phyloP scores from a whole-genome alignment of 306 rosid species.

The Medicago ruthenica region DNA sequence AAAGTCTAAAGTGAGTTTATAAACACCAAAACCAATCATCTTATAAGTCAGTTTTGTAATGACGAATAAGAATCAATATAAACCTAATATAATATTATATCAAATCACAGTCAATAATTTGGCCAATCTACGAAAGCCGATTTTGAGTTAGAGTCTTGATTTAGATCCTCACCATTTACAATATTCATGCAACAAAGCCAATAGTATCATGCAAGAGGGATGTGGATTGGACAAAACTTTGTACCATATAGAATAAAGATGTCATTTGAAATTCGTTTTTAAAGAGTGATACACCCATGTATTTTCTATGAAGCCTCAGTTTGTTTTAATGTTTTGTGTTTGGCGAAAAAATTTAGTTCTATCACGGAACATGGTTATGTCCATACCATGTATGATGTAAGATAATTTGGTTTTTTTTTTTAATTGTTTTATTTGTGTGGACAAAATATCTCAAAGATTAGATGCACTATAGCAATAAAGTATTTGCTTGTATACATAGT shows the following conservation, averaged over 20 bases:
- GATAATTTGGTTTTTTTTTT: slow-evolving; percentile 20
- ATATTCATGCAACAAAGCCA: neutral
- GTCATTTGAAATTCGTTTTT: neutral
- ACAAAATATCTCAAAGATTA: slow-evolving; percentile 18
- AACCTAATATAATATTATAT: too few relatives aligned
- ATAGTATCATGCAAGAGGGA: neutral
- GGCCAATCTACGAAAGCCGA: too few relatives aligned
- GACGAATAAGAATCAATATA: too few relatives aligned
- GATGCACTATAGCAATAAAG: slow-evolving; percentile 32
- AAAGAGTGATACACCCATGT: neutral
- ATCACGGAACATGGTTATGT: neutral
- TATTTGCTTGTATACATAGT: slow-evolving; percentile 28
- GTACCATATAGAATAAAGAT: neutral
- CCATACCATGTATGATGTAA: neutral
- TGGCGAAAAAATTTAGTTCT: neutral
- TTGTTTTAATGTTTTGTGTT: too few relatives aligned
- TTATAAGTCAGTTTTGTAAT: neutral
- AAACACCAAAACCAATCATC: too few relatives aligned
- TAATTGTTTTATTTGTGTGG: slow-evolving; percentile 8
- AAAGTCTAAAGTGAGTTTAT: neutral
- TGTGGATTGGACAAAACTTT: neutral
- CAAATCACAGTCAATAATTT: too few relatives aligned
- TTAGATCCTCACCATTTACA: neutral
- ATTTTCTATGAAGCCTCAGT: too few relatives aligned
- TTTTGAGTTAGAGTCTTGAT: too few relatives aligned